These are phyloP conservation scores for Trametes elegans DNA, from an alignment of 768 basidiomycete genomes.

Conservation along the genomic window DNA sequence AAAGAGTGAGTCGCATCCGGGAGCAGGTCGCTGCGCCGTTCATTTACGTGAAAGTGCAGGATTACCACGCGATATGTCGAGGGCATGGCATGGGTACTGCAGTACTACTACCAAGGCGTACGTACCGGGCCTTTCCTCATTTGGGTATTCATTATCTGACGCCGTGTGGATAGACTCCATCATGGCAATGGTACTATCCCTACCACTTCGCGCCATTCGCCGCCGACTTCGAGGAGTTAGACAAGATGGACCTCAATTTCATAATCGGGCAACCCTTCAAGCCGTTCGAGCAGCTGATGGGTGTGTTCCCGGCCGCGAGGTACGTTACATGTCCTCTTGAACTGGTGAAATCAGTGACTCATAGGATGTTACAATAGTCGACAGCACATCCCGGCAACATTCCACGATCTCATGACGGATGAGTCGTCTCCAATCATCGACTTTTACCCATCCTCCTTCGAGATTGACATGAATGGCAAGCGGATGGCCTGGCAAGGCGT, in stretches of 20 bases:
- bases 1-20: slow-evolving; percentile 53
- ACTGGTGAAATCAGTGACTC: slow-evolving; percentile 1
- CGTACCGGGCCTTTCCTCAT: slow-evolving; percentile 27
- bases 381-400: slow-evolving; percentile 80
- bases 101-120: slow-evolving; percentile 99
- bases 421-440: slow-evolving; percentile 91
- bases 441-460: slow-evolving; percentile 90
- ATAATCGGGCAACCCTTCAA: slow-evolving; percentile 85
- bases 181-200: slow-evolving; percentile 99
- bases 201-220: slow-evolving; percentile 99
- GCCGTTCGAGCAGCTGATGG: slow-evolving; percentile 97
- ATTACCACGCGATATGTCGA: slow-evolving; percentile 85
- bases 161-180: slow-evolving; percentile 57
- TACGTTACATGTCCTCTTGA: slow-evolving; percentile 32
- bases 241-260: slow-evolving; percentile 78
- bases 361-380: slow-evolving; percentile 47
- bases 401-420: slow-evolving; percentile 86
- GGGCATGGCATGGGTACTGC: slow-evolving; percentile 92
- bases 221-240: slow-evolving; percentile 82
- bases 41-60: slow-evolving; percentile 38
- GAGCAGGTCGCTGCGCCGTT: background rate
- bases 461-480: slow-evolving; percentile 99
- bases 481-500: slow-evolving; percentile 99
- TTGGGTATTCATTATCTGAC: slow-evolving; percentile 17
- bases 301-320: slow-evolving; percentile 95